phyloP scores from a whole-genome alignment of 2,329 filamentous ascomycete species.

The Orbilia ellipsospora region DNA sequence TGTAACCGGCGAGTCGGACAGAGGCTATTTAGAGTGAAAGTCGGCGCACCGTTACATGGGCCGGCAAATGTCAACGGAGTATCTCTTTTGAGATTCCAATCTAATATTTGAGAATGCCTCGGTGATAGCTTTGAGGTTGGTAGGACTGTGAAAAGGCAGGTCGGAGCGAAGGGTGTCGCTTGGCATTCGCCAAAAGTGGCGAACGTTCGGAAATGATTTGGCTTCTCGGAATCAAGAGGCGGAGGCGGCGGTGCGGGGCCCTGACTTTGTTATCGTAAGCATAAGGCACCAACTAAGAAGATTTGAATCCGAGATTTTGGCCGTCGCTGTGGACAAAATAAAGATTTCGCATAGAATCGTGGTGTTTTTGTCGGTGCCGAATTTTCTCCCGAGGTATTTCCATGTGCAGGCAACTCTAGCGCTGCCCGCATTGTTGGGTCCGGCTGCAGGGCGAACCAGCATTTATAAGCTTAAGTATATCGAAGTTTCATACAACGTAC shows the following conservation, averaged over 20 bases:
- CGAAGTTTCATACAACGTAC: too few relatives aligned
- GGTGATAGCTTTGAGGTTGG: not conserved
- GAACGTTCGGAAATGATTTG: constrained; percentile 22
- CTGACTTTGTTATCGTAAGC: not conserved
- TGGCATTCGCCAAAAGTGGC: constrained; percentile 23
- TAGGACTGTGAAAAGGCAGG: constrained; percentile 17
- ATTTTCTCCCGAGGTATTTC: not conserved
- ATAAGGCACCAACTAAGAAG: not conserved
- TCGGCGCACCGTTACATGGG: not conserved
- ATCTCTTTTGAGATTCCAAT: constrained; percentile 17
- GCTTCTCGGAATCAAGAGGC: constrained; percentile 16
- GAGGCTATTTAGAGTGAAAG: not conserved
- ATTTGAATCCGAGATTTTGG: constrained; percentile 4
- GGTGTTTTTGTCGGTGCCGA: constrained; percentile 16
- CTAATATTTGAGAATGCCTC: constrained; percentile 9
- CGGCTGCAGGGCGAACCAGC: too few relatives aligned
- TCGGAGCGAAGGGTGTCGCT: constrained; percentile 14
- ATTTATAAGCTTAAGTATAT: too few relatives aligned
- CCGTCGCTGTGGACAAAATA: constrained; percentile 1
- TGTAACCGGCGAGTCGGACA: constrained; percentile 13
- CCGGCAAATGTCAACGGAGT: not conserved
- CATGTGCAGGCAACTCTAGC: not conserved
- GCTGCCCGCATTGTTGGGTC: too few relatives aligned
- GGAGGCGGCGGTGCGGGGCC: constrained; percentile 8
- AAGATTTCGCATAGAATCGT: not conserved